Conservation (phyloP, 2,329 filamentous ascomycete species). For the Gaeumannomyces tritici region DNA sequence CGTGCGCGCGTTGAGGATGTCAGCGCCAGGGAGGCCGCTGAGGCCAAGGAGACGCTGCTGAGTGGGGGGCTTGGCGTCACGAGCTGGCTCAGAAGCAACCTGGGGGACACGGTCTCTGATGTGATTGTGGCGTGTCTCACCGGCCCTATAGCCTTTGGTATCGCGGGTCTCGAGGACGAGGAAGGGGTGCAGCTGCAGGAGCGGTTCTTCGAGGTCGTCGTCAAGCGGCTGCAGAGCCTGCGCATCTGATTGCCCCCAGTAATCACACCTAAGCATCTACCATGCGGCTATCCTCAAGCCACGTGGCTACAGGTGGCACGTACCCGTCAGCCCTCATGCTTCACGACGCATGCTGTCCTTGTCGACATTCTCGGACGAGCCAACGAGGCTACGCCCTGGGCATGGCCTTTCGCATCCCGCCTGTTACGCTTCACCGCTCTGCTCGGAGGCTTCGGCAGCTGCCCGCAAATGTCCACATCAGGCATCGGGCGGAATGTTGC, state of each 20-base stretch:
- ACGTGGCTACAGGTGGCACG: not conserved
- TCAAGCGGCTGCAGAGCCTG: not conserved
- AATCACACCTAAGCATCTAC: not conserved
- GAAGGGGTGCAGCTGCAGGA: not conserved
- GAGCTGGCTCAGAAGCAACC: not conserved
- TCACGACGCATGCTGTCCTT: not conserved
- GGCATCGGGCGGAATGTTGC: not conserved
- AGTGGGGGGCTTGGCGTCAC: not conserved
- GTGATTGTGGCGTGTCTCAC: not conserved
- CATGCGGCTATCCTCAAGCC: not conserved
- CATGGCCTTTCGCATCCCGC: not conserved
- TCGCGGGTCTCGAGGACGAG: not conserved
- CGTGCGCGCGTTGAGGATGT: constrained; percentile 10
- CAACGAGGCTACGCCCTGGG: not conserved
- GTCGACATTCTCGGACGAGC: not conserved
- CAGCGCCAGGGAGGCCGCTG: not conserved
- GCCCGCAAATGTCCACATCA: not conserved
- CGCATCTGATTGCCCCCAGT: not conserved
- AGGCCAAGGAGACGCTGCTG: not conserved
- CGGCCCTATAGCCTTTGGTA: not conserved
- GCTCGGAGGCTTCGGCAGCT: not conserved
- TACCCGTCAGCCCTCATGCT: not conserved
- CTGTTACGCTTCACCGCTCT: not conserved
- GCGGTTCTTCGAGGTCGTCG: not conserved
- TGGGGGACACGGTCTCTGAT: not conserved